Percentiles rank a stretch among this genome's conserved stretches.
phyloP scores from a whole-genome alignment of 345 rosid genomes.

The Pistacia atlantica region DNA sequence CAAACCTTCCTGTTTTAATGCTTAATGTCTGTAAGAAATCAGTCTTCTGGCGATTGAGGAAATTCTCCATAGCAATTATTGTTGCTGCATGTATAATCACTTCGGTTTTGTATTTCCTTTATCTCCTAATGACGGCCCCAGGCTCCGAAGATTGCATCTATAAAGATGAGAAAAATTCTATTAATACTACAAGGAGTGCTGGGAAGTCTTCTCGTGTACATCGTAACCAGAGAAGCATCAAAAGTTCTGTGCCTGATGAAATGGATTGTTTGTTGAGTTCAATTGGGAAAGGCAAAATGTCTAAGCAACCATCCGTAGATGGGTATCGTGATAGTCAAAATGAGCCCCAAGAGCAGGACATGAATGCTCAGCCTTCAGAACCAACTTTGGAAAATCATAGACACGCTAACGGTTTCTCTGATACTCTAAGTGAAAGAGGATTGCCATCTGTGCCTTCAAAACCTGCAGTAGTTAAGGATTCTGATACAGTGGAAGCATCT shows the following conservation, averaged over 20 bases:
- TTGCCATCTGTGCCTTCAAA: slow-evolving; percentile 31
- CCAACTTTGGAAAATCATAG: slow-evolving; percentile 23
- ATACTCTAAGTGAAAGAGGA: slow-evolving; percentile 15
- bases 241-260: slow-evolving; percentile 40
- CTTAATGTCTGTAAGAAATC: slow-evolving; percentile 63
- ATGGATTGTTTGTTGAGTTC: slow-evolving; percentile 45
- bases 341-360: slow-evolving; percentile 15
- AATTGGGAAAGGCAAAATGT: slow-evolving; percentile 37
- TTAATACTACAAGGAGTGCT: slow-evolving; percentile 24
- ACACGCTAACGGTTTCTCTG: neutral
- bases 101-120: slow-evolving; percentile 47
- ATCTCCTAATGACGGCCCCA: slow-evolving; percentile 35
- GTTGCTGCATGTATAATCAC: slow-evolving; percentile 46
- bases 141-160: slow-evolving; percentile 36
- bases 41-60: slow-evolving; percentile 58
- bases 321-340: slow-evolving; percentile 22
- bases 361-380: slow-evolving; percentile 21
- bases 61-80: slow-evolving; percentile 41
- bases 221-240: slow-evolving; percentile 25
- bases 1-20: slow-evolving; percentile 57
- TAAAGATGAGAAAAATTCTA: slow-evolving; percentile 36
- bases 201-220: slow-evolving; percentile 46
- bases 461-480: slow-evolving; percentile 28
- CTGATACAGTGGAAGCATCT: slow-evolving; percentile 34
- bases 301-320: slow-evolving; percentile 24